Base-by-base conservation (phyloP, 768 basidiomycete species). In the Leucosporidium scottii region DNA sequence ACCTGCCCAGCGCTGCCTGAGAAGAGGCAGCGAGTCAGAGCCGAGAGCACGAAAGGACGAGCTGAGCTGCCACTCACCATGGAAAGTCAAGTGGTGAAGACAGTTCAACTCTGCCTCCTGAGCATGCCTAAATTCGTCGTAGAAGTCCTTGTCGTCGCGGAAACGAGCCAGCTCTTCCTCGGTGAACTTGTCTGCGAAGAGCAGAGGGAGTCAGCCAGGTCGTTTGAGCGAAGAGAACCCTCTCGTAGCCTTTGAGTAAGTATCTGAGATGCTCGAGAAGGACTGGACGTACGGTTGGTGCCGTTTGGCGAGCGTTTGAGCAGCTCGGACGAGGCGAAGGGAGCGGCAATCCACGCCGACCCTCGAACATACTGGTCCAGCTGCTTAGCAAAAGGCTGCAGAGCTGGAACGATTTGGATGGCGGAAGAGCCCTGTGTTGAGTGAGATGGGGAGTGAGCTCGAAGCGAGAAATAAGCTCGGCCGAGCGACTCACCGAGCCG, bases 21-120 rank as follows among this genome's bases (percentile, higher is more conserved):
- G 34, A 5, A 36, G 12, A 5, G 34, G 12, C 5, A 36, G 34
- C 12, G 5, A 5, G 34, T 36, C 34, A 36, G 34, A 5, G 12
- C 34, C 34, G 34, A 36, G 34, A 5, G n/a, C 12, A 36, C 34
- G 34, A 36, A 36, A 36, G 34, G 34, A 36, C 34, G 12, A 36
- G 12, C 5, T 12, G 34, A 36, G 12, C 34, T 12, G 12, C 34
- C 6, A 36, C 34, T 36, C 51, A 20, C 60, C 68, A n/a, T 60
- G 49, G 27, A 69, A 50, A 18, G 67, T 69, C 4, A 69, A 64
- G 18, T 57, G 68, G 57, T 73, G 71, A 0, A 68, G 63, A 25
- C 59, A 48, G 47, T 72, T 72, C 21, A 72, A 51, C 67, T 72
- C 71, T 12, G 53, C 50, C 68, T 72, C 71, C 67, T 69, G 68